A percentile compares a stretch with the other conserved stretches of the same genome.
phyloP scores from a whole-genome alignment of 495 filamentous ascomycete genomes.

The Aspergillus cavernicola region DNA sequence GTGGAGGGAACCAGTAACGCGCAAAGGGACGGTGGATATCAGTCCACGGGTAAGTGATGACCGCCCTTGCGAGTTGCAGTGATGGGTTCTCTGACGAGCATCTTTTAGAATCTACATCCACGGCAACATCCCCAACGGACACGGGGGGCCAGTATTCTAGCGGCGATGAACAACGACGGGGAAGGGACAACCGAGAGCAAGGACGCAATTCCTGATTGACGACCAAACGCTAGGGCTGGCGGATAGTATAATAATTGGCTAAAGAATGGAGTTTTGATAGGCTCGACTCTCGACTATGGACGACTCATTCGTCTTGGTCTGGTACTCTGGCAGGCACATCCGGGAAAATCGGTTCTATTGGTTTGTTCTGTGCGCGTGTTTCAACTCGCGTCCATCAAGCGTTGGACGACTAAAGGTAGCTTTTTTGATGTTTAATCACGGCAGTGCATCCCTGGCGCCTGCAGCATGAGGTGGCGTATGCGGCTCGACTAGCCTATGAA shows the following conservation, averaged over 20 bases:
- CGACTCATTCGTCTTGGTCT: slow-evolving; percentile 14
- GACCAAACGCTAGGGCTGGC: slow-evolving; percentile 10
- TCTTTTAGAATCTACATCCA: slow-evolving; percentile 15
- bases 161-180: slow-evolving; percentile 22
- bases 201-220: slow-evolving; percentile 19
- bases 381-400: slow-evolving; percentile 7
- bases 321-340: slow-evolving; percentile 15
- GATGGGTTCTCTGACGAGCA: slow-evolving; percentile 5
- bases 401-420: slow-evolving; percentile 10
- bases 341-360: slow-evolving; percentile 20
- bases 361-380: slow-evolving; percentile 11
- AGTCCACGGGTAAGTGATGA: slow-evolving; percentile 20
- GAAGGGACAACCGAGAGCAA: slow-evolving; percentile 3
- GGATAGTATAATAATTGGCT: slow-evolving; percentile 17
- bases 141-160: slow-evolving; percentile 21
- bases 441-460: slow-evolving; percentile 11
- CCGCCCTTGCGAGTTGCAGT: not conserved
- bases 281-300: slow-evolving; percentile 13
- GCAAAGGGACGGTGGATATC: slow-evolving; percentile 17
- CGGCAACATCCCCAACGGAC: slow-evolving; percentile 23
- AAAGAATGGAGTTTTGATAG: slow-evolving; percentile 13
- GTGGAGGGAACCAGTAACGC: slow-evolving; percentile 6
- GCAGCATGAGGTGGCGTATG: slow-evolving; percentile 9
- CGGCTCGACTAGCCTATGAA: not conserved
- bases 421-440: slow-evolving; percentile 7